Percentiles rank a stretch among this genome's conserved stretches.
Conservation (phyloP, 2,329 filamentous ascomycete species). For the Apiospora pterosperma region DNA sequence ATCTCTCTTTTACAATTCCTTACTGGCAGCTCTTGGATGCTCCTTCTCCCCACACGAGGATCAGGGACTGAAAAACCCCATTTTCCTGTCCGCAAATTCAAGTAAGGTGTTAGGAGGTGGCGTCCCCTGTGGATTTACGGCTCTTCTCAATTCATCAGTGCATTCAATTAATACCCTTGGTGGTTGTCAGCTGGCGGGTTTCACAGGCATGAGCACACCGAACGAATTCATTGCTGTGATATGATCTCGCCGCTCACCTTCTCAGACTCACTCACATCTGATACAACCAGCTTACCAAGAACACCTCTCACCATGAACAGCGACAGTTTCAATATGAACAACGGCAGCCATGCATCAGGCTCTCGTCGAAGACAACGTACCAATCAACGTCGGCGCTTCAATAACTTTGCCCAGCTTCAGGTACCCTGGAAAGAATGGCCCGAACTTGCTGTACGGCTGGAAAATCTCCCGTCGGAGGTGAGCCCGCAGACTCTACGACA, state of each 20-base stretch:
- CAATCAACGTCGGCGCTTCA: background rate
- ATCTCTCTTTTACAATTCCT: no score
- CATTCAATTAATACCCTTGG: no score
- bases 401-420: background rate
- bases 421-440: slow-evolving; percentile 20
- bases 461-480: slow-evolving; percentile 30
- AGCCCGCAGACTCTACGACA: slow-evolving; percentile 45
- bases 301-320: background rate
- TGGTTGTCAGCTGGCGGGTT: background rate
- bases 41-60: background rate
- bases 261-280: background rate
- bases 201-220: background rate
- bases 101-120: background rate
- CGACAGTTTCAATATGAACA: background rate
- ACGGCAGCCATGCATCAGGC: background rate
- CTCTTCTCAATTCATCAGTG: background rate
- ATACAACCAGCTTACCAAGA: background rate
- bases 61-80: background rate
- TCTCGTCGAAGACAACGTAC: background rate
- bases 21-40: background rate
- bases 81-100: background rate
- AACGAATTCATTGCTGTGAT: background rate
- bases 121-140: background rate
- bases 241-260: background rate
- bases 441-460: slow-evolving; percentile 28